phyloP scores from a whole-genome alignment of 2,329 filamentous ascomycete genomes.

The Exophiala oligosperma region DNA sequence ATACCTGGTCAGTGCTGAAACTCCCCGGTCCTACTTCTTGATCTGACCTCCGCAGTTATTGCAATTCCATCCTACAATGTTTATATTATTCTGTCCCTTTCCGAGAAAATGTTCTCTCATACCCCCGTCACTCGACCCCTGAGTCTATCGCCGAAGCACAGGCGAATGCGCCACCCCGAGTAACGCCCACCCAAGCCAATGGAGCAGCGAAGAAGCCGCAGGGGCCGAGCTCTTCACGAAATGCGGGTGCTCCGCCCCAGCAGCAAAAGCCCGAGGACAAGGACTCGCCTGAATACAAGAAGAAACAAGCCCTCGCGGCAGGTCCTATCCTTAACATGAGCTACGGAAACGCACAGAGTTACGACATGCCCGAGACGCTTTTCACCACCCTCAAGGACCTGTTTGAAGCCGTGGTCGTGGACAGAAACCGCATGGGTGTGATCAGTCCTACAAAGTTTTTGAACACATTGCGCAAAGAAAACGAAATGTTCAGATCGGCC shows the following conservation, averaged over 20 bases:
- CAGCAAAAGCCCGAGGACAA: slow-evolving; percentile 81
- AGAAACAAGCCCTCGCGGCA: slow-evolving; percentile 87
- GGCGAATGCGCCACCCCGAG: slow-evolving; percentile 58
- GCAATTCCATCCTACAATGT: slow-evolving; percentile 96
- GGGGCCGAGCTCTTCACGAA: slow-evolving; percentile 35
- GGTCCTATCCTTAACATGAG: slow-evolving; percentile 85
- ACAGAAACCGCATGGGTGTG: slow-evolving; percentile 79
- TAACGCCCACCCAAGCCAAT: slow-evolving; percentile 49
- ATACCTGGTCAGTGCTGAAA: slow-evolving; percentile 74
- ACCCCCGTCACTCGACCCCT: slow-evolving; percentile 70
- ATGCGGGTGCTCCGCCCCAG: slow-evolving; percentile 37
- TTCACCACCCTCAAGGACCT: slow-evolving; percentile 96
- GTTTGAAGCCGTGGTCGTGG: slow-evolving; percentile 84
- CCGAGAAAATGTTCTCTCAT: slow-evolving; percentile 90
- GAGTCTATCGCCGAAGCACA: slow-evolving; percentile 67
- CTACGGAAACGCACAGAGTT: slow-evolving; percentile 74
- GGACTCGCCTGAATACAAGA: slow-evolving; percentile 95
- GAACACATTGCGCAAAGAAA: slow-evolving; percentile 88
- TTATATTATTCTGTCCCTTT: slow-evolving; percentile 95
- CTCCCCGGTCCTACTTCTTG: slow-evolving; percentile 17
- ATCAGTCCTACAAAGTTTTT: slow-evolving; percentile 90
- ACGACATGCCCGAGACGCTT: slow-evolving; percentile 91
- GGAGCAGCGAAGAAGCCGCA: slow-evolving; percentile 47
- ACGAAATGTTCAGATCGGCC: slow-evolving; percentile 94
- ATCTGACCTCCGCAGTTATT: slow-evolving; percentile 68